Percentiles rank a stretch among this genome's conserved stretches.
phyloP scores from a whole-genome alignment of 176 grass and related monocot genomes.

The Musa schizocarpa region DNA sequence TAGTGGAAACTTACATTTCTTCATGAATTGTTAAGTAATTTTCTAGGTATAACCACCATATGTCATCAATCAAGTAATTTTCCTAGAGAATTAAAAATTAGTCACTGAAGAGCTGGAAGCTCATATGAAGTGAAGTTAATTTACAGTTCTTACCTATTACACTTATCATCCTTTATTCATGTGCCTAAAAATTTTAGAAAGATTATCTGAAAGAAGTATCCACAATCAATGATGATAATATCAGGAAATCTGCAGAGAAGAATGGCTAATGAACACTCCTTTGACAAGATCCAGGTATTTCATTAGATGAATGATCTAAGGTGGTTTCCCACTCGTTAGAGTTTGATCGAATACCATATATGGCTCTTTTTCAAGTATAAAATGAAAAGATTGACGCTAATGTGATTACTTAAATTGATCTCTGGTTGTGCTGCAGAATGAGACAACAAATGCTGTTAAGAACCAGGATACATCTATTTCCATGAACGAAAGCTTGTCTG shows the following conservation, averaged over 20 bases:
- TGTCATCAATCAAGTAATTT: constrained; percentile 7
- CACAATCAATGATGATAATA: constrained; percentile 20
- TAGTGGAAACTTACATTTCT: background rate
- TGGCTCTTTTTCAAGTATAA: background rate
- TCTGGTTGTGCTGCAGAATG: constrained; percentile 8
- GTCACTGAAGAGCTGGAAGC: constrained; percentile 23
- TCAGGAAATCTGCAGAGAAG: background rate
- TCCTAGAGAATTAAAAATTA: constrained; percentile 20
- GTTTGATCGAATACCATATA: constrained; percentile 6
- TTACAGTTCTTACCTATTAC: constrained; percentile 35
- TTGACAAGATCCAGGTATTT: constrained; percentile 31
- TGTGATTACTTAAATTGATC: background rate
- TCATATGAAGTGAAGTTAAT: constrained; percentile 27
- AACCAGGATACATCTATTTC: background rate
- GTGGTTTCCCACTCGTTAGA: background rate
- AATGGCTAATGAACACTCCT: constrained; percentile 8
- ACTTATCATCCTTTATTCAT: constrained; percentile 47
- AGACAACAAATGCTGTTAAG: background rate
- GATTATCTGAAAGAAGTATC: constrained; percentile 30
- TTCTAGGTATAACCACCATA: constrained; percentile 22
- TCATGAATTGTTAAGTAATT: background rate
- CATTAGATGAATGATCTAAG: background rate
- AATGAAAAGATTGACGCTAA: background rate
- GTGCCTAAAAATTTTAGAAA: constrained; percentile 35
- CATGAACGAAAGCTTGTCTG: background rate